Conservation (phyloP, 1,284 basidiomycete genomes). For the Cryptococcus jaspeensis region DNA sequence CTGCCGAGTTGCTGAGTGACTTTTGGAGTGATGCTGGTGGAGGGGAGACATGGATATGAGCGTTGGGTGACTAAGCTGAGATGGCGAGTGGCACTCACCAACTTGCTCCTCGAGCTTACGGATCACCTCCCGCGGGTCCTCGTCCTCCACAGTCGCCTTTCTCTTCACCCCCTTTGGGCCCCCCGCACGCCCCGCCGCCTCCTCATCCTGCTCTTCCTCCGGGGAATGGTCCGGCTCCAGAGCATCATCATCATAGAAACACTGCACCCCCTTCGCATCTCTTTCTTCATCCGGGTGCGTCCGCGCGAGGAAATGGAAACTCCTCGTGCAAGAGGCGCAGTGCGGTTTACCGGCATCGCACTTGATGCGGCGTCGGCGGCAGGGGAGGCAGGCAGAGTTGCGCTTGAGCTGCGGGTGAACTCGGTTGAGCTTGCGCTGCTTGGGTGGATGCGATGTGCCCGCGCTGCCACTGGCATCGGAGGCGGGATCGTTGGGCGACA, state of each 20-base stretch:
- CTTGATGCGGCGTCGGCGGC: slow-evolving; percentile 28
- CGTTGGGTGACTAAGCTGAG: too few relatives aligned
- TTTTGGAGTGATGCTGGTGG: too few relatives aligned
- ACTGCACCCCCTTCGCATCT: slow-evolving; percentile 36
- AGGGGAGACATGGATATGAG: too few relatives aligned
- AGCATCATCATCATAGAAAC: slow-evolving; percentile 33
- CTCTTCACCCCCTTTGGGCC: slow-evolving; percentile 5
- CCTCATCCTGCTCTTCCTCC: not conserved
- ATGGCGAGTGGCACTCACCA: slow-evolving; percentile 21
- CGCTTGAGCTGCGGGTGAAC: slow-evolving; percentile 24
- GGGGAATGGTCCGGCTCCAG: not conserved
- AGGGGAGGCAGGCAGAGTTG: slow-evolving; percentile 30
- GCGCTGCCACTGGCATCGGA: not conserved
- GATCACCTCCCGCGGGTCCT: slow-evolving; percentile 17
- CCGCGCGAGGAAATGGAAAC: slow-evolving; percentile 21
- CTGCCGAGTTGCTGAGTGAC: too few relatives aligned
- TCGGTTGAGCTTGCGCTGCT: slow-evolving; percentile 26
- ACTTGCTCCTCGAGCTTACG: slow-evolving; percentile 34
- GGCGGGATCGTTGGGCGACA: not conserved
- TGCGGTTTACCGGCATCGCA: slow-evolving; percentile 29
- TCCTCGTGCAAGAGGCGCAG: slow-evolving; percentile 27
- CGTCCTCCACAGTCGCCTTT: slow-evolving; percentile 3
- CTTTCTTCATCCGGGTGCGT: slow-evolving; percentile 38
- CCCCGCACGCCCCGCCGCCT: not conserved
- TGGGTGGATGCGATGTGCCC: slow-evolving; percentile 2